Evolutionary conservation across 176 grass and related monocot species (phyloP).

Genomic region (Zizania latifolia): DNA sequence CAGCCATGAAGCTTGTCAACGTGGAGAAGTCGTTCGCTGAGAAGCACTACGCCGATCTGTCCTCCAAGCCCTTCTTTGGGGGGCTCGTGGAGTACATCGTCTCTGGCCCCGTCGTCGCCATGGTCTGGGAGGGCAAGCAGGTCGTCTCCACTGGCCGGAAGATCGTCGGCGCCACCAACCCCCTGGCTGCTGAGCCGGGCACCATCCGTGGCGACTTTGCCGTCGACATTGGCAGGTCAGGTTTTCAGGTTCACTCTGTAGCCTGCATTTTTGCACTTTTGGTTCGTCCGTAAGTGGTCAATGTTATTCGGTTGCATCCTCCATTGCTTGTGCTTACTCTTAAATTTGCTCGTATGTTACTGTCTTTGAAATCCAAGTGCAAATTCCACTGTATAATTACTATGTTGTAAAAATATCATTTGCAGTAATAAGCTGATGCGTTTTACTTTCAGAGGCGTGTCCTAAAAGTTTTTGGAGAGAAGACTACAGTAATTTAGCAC

Average conservation of each 20-base stretch:
- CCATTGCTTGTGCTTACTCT: background rate
- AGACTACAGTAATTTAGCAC: background rate
- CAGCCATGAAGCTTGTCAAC: slow-evolving; percentile 77
- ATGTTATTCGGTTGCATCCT: background rate
- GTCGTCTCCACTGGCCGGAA: slow-evolving; percentile 83
- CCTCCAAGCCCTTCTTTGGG: slow-evolving; percentile 81
- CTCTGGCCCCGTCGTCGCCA: slow-evolving; percentile 94
- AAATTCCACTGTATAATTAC: background rate
- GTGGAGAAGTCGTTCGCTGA: slow-evolving; percentile 89
- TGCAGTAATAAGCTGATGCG: too few species aligned
- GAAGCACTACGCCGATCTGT: slow-evolving; percentile 94
- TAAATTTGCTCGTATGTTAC: background rate
- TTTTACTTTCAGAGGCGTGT: too few species aligned
- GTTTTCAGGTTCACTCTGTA: background rate
- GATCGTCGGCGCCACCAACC: slow-evolving; percentile 87
- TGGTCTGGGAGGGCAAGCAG: slow-evolving; percentile 96
- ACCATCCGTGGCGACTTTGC: slow-evolving; percentile 90
- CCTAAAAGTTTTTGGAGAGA: background rate
- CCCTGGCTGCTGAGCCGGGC: slow-evolving; percentile 62
- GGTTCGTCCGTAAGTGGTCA: background rate
- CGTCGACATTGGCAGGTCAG: slow-evolving; percentile 89
- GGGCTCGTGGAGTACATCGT: slow-evolving; percentile 92
- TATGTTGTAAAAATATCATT: too few species aligned
- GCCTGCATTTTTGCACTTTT: background rate
- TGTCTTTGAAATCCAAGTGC: background rate